A percentile compares a stretch with the other conserved stretches of the same genome.
Evolutionary conservation across 2,329 filamentous ascomycete species (phyloP).

Genomic region (Nigrospora osmanthi): DNA sequence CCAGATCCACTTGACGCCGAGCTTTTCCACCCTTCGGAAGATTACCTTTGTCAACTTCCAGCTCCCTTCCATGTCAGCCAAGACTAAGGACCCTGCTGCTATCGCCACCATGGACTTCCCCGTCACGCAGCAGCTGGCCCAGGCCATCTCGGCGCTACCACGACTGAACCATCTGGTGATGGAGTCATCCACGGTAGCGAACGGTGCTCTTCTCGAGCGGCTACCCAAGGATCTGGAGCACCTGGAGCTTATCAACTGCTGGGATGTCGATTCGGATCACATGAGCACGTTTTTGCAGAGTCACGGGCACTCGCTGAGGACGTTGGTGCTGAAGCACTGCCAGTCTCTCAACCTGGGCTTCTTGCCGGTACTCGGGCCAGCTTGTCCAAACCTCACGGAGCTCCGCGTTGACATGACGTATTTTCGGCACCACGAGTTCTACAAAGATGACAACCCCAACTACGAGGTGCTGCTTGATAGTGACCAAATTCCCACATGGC

Average conservation of each 20-base stretch:
- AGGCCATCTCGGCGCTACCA: constrained; percentile 46
- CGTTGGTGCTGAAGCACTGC: constrained; percentile 69
- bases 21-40: constrained; percentile 49
- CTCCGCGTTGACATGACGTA: constrained; percentile 75
- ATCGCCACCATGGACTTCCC: constrained; percentile 11
- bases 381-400: constrained; percentile 63
- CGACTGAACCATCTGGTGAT: constrained; percentile 62
- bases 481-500: constrained; percentile 70
- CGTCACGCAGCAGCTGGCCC: constrained; percentile 32
- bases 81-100: constrained; percentile 4
- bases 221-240: constrained; percentile 59
- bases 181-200: constrained; percentile 66
- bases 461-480: constrained; percentile 62
- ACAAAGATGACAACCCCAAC: constrained; percentile 65
- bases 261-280: constrained; percentile 60
- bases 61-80: constrained; percentile 38
- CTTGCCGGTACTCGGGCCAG: constrained; percentile 53
- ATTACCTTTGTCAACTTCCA: constrained; percentile 59
- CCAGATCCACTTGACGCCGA: constrained; percentile 42
- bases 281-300: constrained; percentile 57
- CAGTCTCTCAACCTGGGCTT: constrained; percentile 71
- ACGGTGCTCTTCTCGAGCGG: constrained; percentile 57
- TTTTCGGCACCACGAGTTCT: constrained; percentile 60
- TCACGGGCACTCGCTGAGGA: constrained; percentile 59
- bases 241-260: constrained; percentile 73